phyloP scores from a whole-genome alignment of 768 basidiomycete species.

The Strobilomyces echinocephalus region DNA sequence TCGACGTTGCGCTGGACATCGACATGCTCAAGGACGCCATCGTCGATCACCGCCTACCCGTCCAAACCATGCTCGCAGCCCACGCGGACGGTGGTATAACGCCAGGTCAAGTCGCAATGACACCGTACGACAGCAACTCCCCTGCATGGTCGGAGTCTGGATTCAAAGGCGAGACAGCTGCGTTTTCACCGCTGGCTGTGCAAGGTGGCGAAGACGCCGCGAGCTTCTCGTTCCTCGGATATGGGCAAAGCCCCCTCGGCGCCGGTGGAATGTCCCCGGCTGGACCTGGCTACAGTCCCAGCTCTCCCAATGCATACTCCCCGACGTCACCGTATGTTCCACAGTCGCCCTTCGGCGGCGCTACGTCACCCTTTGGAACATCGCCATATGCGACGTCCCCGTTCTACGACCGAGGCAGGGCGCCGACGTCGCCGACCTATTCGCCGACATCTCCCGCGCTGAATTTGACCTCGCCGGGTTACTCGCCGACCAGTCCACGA shows the following conservation, averaged over 20 bases:
- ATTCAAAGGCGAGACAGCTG: slow-evolving; percentile 80
- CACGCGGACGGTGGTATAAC: slow-evolving; percentile 87
- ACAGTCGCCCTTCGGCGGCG: slow-evolving; percentile 77
- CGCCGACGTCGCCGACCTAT: slow-evolving; percentile 76
- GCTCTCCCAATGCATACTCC: slow-evolving; percentile 84
- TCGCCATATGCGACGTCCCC: slow-evolving; percentile 84
- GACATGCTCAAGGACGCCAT: slow-evolving; percentile 99
- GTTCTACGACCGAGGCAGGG: slow-evolving; percentile 64
- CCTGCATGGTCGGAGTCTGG: slow-evolving; percentile 74
- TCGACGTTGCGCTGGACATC: slow-evolving; percentile 93
- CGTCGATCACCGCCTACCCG: slow-evolving; percentile 89
- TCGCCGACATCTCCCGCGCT: slow-evolving; percentile 85
- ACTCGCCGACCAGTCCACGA: slow-evolving; percentile 66
- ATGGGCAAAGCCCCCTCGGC: slow-evolving; percentile 81
- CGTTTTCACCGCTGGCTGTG: slow-evolving; percentile 92
- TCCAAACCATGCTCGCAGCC: slow-evolving; percentile 72
- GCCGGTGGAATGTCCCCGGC: slow-evolving; percentile 88
- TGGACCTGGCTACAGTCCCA: slow-evolving; percentile 83
- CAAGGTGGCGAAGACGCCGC: slow-evolving; percentile 80
- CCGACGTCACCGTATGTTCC: slow-evolving; percentile 89
- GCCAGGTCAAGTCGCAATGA: slow-evolving; percentile 89
- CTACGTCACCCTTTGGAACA: slow-evolving; percentile 76
- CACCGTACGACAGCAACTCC: slow-evolving; percentile 91
- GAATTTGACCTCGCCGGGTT: slow-evolving; percentile 74
- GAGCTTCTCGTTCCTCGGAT: slow-evolving; percentile 68